Evolutionary conservation across 208 protist genomes (phyloP).

Genomic region (Leishmania martiniquensis): DNA sequence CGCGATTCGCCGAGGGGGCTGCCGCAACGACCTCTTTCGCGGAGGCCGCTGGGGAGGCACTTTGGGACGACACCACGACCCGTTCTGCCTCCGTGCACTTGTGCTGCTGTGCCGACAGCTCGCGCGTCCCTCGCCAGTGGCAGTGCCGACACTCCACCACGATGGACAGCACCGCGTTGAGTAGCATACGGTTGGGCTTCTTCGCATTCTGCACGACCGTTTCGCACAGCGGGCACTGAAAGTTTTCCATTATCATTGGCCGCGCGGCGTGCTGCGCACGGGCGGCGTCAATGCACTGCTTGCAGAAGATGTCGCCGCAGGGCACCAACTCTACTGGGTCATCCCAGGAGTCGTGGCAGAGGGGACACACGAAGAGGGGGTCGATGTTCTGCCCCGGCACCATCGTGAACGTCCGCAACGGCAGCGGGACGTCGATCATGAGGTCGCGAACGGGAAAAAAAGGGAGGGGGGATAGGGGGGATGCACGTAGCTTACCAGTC

Average conservation of each 20-base stretch:
- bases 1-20: neutral
- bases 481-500: neutral
- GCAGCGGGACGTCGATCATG: neutral
- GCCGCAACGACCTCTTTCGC: neutral
- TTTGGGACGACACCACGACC: neutral
- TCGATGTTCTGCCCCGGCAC: conserved; percentile 42
- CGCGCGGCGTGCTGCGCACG: conserved; percentile 25
- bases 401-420: conserved; percentile 26
- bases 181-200: conserved; percentile 64
- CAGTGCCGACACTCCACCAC: conserved; percentile 63
- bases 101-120: conserved; percentile 27
- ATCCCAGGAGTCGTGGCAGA: conserved; percentile 80
- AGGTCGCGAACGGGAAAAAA: neutral
- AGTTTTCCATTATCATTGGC: conserved; percentile 35
- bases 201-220: conserved; percentile 34
- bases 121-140: conserved; percentile 64
- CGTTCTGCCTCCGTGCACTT: conserved; percentile 16
- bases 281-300: conserved; percentile 40
- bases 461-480: neutral
- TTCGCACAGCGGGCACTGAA: conserved; percentile 69
- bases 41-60: neutral
- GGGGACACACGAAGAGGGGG: conserved; percentile 47
- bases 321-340: conserved; percentile 46
- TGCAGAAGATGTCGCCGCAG: conserved; percentile 70
- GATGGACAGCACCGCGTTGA: conserved; percentile 67